Base-by-base conservation (phyloP, 257 asterid genomes). In the Datura wrightii region DNA sequence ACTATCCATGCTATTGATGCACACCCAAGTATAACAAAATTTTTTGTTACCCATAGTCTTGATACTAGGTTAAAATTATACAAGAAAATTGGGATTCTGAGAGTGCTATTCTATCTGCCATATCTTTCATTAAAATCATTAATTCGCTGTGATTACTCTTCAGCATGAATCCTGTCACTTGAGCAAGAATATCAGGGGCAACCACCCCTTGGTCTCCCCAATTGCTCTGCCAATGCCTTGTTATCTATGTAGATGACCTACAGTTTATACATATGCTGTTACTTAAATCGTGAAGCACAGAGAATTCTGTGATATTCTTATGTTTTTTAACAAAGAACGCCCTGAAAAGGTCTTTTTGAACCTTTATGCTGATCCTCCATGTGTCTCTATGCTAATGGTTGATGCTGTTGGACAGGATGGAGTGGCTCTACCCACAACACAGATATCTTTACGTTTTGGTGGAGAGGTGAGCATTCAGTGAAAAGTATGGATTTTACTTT, bases 381-480 rank as follows among this genome's bases (percentile, higher is more conserved):
- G 34, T 44, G 16, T 53, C 48, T 37, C 36, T 85, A 8, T 76
- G 50, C 71, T 19, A 60, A 39, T 74, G 69, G 39, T 87, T 87
- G 81, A 34, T 90, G 52, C 78, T 87, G 87, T 72, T 93, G 83
- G 85, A 59, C 92, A 96, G 99, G 99, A 97, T 89, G 98, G 98
- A 82, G 98, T 91, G 15, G 87, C 97, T 85, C 80, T 94, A 71
- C 98, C 97, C 80, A 91, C 88, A 52, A 93, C 99, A 53, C 98
- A 92, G 89, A 88, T 94, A 85, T 87, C 90, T 83, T 86, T 97
- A 90, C 93, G 97, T 55, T 97, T 91, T 70, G 99, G 99, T 83
- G 99, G 99, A 90, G 99, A 97, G 98, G 99, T 96, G 89, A 91
- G 91, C 82, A 83, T 62, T 65, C 31, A 79, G 71, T 83, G 50